Percentiles rank a stretch among this genome's conserved stretches.
phyloP scores from a whole-genome alignment of 2,329 filamentous ascomycete genomes.

The Claviceps maximensis region DNA sequence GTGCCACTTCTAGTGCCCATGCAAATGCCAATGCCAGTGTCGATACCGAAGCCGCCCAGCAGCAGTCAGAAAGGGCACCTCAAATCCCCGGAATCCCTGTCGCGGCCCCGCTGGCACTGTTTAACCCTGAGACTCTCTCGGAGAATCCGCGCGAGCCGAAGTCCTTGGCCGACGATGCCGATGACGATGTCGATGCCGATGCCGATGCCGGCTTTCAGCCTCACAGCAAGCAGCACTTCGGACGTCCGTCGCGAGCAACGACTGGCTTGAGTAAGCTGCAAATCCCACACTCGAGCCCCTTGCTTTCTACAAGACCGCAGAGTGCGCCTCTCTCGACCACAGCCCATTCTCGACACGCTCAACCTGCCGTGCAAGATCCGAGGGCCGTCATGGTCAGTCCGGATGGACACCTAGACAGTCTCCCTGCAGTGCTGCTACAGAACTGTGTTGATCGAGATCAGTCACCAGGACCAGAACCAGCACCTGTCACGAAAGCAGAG shows the following conservation, averaged over 20 bases:
- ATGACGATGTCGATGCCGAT: neutral
- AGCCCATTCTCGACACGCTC: neutral
- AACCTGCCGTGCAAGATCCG: neutral
- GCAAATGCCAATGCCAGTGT: neutral
- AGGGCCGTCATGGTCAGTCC: neutral
- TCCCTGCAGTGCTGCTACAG: conserved; percentile 20
- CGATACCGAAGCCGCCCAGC: neutral
- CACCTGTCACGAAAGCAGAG: neutral
- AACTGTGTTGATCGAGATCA: conserved; percentile 6
- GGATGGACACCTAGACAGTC: conserved; percentile 10
- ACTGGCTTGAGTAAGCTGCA: conserved; percentile 7
- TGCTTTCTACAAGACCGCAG: neutral
- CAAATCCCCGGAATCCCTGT: conserved; percentile 1
- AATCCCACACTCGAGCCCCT: conserved; percentile 4
- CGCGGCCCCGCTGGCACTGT: conserved; percentile 7
- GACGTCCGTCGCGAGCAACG: conserved; percentile 4
- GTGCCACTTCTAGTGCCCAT: neutral
- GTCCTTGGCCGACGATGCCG: neutral
- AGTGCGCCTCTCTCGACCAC: neutral
- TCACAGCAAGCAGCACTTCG: neutral
- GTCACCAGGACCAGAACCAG: neutral
- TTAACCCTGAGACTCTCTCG: conserved; percentile 2
- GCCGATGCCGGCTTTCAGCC: conserved; percentile 1
- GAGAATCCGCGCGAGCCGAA: neutral
- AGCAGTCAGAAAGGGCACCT: conserved; percentile 1